Evolutionary conservation across 2,329 filamentous ascomycete species (phyloP).

Genomic region (Blastomyces emzantsi): DNA sequence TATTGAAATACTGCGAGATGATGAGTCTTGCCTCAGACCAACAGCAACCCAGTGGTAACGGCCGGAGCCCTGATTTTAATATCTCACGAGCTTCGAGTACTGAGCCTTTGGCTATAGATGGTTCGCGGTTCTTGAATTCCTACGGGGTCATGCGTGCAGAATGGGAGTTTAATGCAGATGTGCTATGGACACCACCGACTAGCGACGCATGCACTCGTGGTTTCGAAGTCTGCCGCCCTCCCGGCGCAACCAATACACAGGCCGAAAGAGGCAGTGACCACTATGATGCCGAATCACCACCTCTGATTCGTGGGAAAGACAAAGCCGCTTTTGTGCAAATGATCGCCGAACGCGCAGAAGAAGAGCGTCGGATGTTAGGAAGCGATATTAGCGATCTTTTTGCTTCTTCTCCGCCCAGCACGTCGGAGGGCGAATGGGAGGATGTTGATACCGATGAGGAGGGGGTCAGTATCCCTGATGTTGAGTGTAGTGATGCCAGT

Average conservation of each 20-base stretch:
- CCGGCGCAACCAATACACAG: background rate
- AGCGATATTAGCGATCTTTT: conserved; percentile 10
- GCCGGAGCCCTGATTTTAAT: background rate
- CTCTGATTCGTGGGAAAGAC: conserved; percentile 5
- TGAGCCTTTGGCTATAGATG: background rate
- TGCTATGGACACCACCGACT: background rate
- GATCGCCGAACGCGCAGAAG: background rate
- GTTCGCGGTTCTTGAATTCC: background rate
- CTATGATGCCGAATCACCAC: background rate
- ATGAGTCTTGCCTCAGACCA: background rate
- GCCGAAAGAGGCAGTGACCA: background rate
- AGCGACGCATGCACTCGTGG: background rate
- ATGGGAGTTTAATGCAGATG: background rate
- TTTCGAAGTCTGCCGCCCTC: too few species aligned
- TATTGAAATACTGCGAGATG: background rate
- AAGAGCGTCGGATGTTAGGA: background rate
- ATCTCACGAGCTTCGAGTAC: background rate
- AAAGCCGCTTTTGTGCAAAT: conserved; percentile 8
- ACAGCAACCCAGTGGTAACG: background rate
- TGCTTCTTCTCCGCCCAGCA: background rate
- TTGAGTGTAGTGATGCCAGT: background rate
- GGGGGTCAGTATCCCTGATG: background rate
- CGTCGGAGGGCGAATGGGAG: background rate
- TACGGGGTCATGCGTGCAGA: background rate
- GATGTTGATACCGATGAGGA: conserved; percentile 2